Base-by-base conservation (phyloP, 345 rosid species). In the Nephelium lappaceum region DNA sequence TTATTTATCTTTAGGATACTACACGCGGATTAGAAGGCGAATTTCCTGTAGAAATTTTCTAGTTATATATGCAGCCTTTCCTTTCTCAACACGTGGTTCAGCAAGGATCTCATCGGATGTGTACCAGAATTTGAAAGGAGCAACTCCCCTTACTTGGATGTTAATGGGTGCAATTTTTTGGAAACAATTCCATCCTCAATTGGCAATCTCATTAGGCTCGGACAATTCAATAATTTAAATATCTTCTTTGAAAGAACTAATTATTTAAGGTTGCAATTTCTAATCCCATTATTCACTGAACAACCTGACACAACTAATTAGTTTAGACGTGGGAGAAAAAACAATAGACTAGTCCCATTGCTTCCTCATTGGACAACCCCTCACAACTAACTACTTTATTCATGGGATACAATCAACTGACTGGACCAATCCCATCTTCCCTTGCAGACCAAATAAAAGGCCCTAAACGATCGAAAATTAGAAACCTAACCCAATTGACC, bases 281-380 rank as follows among this genome's bases (percentile, higher is more conserved):
- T 8, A 11, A 72, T 79, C 6, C 82, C 82, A 10, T 51, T 14
- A 16, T 10, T n/a, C 4, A 18, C 57, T 51, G 38, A 11, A 8
- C 11, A 21, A 2, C 24, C 15, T 62, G 67, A 27, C 67, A 19
- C 74, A 71, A 12, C 74, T 82, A n/a, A n/a, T 10, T 21, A 0
- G 0, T 16, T 31, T 75, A 1, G 11, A 45, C 12, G 49, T 82
- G 5, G 21, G 45, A 16, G 31, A 21, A 36, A 19, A 15, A 2
- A 47, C 0, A 49, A 12, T n/a, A 62, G 38, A 78, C 19, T 5
- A 73, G 73, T 60, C 57, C 64, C 64, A 70, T 78, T 66, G 81
- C 77, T 2, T 65, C 73, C 66, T 36, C 63, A 3, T 23, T 83
- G 45, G 23, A 21, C 4, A 78, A 63, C 60, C 76, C 83, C 31